Conservation (phyloP, 2,329 filamentous ascomycete species). For the Paecilomyces niveus region DNA sequence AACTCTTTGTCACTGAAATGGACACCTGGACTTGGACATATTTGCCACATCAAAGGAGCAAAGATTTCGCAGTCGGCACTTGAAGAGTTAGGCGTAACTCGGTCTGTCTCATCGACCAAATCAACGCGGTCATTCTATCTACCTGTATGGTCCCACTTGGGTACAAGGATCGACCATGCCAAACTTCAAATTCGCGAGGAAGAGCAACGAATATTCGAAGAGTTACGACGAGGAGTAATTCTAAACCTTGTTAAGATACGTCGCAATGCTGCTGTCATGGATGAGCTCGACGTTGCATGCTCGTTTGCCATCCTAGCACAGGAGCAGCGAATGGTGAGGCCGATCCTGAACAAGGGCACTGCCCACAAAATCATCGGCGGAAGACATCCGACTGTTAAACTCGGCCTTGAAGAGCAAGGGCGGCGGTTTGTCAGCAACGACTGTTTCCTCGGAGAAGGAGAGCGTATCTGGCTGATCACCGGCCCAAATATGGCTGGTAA, state of each 20-base stretch:
- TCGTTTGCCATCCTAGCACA: slow-evolving; percentile 74
- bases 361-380: slow-evolving; percentile 75
- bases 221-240: slow-evolving; percentile 69
- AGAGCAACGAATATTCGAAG: slow-evolving; percentile 71
- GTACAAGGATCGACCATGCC: slow-evolving; percentile 68
- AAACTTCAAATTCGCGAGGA: slow-evolving; percentile 73
- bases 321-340: slow-evolving; percentile 67
- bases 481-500: slow-evolving; percentile 99
- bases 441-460: slow-evolving; percentile 71
- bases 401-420: slow-evolving; percentile 70
- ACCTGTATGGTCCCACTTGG: slow-evolving; percentile 75
- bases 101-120: slow-evolving; percentile 70
- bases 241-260: slow-evolving; percentile 76
- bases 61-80: slow-evolving; percentile 54
- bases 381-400: slow-evolving; percentile 86
- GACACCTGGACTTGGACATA: slow-evolving; percentile 80
- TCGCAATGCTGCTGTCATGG: slow-evolving; percentile 82
- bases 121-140: slow-evolving; percentile 79
- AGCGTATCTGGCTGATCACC: slow-evolving; percentile 60
- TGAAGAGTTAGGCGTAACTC: slow-evolving; percentile 37
- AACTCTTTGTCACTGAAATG: slow-evolving; percentile 71
- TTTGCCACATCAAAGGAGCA: slow-evolving; percentile 75
- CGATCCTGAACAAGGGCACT: slow-evolving; percentile 58
- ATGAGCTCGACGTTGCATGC: slow-evolving; percentile 85
- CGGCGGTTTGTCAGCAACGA: slow-evolving; percentile 80